Conservation (phyloP, 2,329 filamentous ascomycete species). For the Ceratocystis variospora region DNA sequence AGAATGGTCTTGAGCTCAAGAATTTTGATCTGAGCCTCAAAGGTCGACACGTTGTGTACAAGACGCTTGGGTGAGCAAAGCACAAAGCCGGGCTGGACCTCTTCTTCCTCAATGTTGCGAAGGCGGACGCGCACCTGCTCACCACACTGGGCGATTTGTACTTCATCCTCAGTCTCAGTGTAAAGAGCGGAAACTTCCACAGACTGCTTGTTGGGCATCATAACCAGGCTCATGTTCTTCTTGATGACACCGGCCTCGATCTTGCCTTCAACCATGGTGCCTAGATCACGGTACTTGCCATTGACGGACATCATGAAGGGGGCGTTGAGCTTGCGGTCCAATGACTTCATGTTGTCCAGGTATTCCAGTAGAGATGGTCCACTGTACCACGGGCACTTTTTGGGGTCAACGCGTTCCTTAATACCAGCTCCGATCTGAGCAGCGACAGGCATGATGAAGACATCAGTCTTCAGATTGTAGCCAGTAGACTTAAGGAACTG, state of each 20-base stretch:
- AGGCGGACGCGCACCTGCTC: constrained; percentile 89
- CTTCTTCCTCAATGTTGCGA: constrained; percentile 92
- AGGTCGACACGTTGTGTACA: constrained; percentile 76
- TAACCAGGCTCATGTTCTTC: constrained; percentile 70
- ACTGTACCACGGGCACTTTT: constrained; percentile 66
- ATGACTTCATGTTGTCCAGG: constrained; percentile 80
- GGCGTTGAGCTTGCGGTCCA: constrained; percentile 91
- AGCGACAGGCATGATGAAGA: constrained; percentile 92
- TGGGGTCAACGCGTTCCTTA: constrained; percentile 72
- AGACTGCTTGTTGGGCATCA: constrained; percentile 89
- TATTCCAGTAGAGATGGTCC: constrained; percentile 89
- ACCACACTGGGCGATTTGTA: constrained; percentile 67
- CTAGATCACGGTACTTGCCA: constrained; percentile 93
- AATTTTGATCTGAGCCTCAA: constrained; percentile 94
- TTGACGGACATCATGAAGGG: constrained; percentile 99
- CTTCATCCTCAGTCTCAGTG: constrained; percentile 91
- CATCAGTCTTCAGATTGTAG: constrained; percentile 86
- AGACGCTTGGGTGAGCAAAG: constrained; percentile 87
- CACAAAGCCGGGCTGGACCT: constrained; percentile 89
- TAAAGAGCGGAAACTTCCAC: constrained; percentile 76
- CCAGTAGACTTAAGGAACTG: constrained; percentile 84
- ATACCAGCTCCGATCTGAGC: constrained; percentile 77
- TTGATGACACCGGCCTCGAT: constrained; percentile 89
- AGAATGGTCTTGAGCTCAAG: constrained; percentile 90
- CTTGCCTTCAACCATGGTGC: constrained; percentile 95